phyloP scores from a whole-genome alignment of 495 filamentous ascomycete genomes.

The Venustampulla echinocandica region DNA sequence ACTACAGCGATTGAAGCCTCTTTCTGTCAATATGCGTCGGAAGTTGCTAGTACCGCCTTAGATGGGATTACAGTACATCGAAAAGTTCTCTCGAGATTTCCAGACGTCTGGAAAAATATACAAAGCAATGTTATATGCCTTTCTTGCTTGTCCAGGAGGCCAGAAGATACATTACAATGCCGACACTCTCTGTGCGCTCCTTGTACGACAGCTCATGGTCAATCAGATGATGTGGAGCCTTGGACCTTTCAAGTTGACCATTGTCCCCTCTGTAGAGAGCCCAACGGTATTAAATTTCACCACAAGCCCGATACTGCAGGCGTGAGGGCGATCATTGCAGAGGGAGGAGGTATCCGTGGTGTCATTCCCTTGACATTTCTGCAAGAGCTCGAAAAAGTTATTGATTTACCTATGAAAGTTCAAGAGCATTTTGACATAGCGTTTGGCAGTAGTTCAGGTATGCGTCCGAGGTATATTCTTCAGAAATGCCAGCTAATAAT shows the following conservation, averaged over 20 bases:
- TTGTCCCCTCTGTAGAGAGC: not conserved
- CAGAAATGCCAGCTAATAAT: not conserved
- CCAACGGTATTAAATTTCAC: not conserved
- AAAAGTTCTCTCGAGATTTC: not conserved
- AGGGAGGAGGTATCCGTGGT: conserved; percentile 1
- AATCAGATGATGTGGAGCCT: not conserved
- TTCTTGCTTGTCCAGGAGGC: not conserved
- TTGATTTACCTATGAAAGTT: conserved; percentile 1
- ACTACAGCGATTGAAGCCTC: not conserved
- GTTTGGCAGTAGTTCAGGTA: not conserved
- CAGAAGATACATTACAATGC: not conserved
- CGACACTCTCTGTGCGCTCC: conserved; percentile 3
- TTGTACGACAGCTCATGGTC: not conserved
- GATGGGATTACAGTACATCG: not conserved
- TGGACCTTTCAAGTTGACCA: conserved; percentile 2
- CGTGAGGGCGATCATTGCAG: not conserved
- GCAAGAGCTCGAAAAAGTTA: not conserved
- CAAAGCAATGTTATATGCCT: conserved; percentile 1
- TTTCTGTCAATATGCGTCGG: not conserved
- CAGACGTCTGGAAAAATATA: not conserved
- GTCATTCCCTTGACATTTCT: conserved; percentile 1
- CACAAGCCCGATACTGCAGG: conserved; percentile 6
- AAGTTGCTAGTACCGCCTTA: not conserved
- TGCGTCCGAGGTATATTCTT: not conserved
- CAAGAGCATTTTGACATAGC: conserved; percentile 7